Conservation (phyloP, 169 alveolate species). For the Perkinsus marinus region DNA sequence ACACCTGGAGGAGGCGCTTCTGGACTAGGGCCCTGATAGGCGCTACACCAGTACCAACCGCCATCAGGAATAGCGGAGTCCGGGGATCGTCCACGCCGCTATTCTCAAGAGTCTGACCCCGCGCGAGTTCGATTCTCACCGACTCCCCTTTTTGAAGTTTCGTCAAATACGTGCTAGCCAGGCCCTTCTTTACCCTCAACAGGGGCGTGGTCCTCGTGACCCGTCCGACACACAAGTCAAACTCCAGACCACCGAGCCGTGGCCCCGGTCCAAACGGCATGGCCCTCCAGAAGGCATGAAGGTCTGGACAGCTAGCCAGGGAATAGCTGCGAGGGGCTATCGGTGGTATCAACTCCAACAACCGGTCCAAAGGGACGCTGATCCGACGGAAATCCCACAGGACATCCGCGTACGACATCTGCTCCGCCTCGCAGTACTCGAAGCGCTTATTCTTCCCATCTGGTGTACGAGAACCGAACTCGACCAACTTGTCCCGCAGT, state of each 20-base stretch:
- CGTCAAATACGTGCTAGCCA: constrained; percentile 2
- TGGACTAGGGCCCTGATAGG: constrained; percentile 33
- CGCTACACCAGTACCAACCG: constrained; percentile 46
- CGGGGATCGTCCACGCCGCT: not conserved
- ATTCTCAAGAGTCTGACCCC: not conserved
- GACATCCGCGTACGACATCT: constrained; percentile 45
- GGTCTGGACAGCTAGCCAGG: constrained; percentile 15
- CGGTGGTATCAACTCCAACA: constrained; percentile 34
- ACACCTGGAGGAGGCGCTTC: not conserved
- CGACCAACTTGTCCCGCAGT: constrained; percentile 34
- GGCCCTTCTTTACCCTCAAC: constrained; percentile 29
- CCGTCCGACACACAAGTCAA: constrained; percentile 28
- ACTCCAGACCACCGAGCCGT: not conserved
- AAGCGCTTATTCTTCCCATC: constrained; percentile 54
- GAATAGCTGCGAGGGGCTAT: constrained; percentile 37
- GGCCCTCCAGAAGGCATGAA: not conserved
- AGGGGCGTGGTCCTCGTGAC: constrained; percentile 24
- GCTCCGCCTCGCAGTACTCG: constrained; percentile 47
- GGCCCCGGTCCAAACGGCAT: not conserved
- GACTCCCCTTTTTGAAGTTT: not conserved
- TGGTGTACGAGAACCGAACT: constrained; percentile 32
- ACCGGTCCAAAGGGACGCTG: constrained; percentile 37
- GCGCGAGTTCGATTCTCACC: not conserved
- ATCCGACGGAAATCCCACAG: constrained; percentile 45
- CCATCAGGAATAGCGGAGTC: constrained; percentile 24